Base-by-base conservation (phyloP, 805 yeast species). In the Schwanniomyces yamadae region DNA sequence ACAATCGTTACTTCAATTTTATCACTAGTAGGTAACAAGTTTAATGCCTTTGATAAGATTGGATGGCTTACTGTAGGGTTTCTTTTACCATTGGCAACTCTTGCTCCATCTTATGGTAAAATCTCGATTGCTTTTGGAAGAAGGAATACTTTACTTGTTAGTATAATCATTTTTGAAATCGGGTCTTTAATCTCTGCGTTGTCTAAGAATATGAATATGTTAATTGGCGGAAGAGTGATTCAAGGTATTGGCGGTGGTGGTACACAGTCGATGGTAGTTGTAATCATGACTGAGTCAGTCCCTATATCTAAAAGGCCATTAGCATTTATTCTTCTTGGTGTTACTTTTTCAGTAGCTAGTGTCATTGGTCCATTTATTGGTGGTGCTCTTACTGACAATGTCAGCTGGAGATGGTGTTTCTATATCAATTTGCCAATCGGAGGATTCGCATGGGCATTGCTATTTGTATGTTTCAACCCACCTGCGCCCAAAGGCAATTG, bases 341-440 rank as follows among this genome's bases (percentile, higher is more conserved):
- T 64, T 5, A 66, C 71, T 0, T 78, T 70, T 47, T 71, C 75
- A 0, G 57, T 73, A 2, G 73, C 82, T 0, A 66, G 75, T 6
- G 78, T 76, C 6, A 44, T 69, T 15, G 88, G 88, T 1, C 88
- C 89, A 0, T 60, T 80, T 25, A 51, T 82, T 16, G 88, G 87
- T 10, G 88, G 88, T 20, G 80, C 78, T 0, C 73, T 83, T 38
- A 69, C 84, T 1, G 58, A 75, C 2, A 61, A 71, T 34, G 77
- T 70, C 4, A 60, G 76, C n/a, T 83, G 89, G 89, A 66, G 89
- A 49, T 82, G 89, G 87, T 78, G 86, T 48, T 84, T 82, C 52
- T 84, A 77, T 57, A 67, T 84, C 43, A 83, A 82, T 54, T 54
- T 84, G 23, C 86, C 88, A 3, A 56, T 81, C 23, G 84, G 85